Percentiles rank a stretch among this genome's conserved stretches.
Evolutionary conservation across 805 yeast genomes (phyloP).

Genomic region (Ogataea wickerhamii): DNA sequence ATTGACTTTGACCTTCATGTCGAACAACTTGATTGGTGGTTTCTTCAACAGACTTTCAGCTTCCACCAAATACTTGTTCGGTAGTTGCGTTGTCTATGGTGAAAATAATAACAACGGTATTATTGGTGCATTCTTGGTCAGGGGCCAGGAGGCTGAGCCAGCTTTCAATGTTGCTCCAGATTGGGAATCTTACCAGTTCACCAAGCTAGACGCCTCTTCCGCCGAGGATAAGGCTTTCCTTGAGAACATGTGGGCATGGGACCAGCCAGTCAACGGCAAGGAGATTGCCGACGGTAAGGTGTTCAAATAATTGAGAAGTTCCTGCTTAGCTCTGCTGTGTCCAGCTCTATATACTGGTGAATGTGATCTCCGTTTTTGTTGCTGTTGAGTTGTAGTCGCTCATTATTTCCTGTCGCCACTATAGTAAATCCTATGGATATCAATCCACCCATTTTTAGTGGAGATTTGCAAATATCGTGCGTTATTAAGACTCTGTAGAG

Average conservation of each 20-base stretch:
- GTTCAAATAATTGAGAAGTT: constrained; percentile 58
- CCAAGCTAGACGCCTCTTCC: constrained; percentile 75
- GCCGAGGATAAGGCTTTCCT: constrained; percentile 76
- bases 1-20: constrained; percentile 95
- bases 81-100: constrained; percentile 92
- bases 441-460: constrained; percentile 5
- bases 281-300: constrained; percentile 98
- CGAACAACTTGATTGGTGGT: constrained; percentile 97
- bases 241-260: constrained; percentile 97
- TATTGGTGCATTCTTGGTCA: constrained; percentile 88
- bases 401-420: neutral
- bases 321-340: neutral
- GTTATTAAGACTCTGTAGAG: constrained; percentile 45
- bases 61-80: constrained; percentile 92
- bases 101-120: constrained; percentile 98
- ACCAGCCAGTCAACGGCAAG: constrained; percentile 80
- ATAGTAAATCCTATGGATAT: neutral
- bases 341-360: neutral
- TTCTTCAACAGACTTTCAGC: constrained; percentile 93
- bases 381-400: neutral
- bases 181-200: constrained; percentile 90
- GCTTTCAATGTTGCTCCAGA: constrained; percentile 99
- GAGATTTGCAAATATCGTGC: constrained; percentile 30
- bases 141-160: constrained; percentile 89
- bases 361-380: too few species aligned